Base-by-base conservation (phyloP, 2,329 filamentous ascomycete species). In the Aspergillus bombycis region DNA sequence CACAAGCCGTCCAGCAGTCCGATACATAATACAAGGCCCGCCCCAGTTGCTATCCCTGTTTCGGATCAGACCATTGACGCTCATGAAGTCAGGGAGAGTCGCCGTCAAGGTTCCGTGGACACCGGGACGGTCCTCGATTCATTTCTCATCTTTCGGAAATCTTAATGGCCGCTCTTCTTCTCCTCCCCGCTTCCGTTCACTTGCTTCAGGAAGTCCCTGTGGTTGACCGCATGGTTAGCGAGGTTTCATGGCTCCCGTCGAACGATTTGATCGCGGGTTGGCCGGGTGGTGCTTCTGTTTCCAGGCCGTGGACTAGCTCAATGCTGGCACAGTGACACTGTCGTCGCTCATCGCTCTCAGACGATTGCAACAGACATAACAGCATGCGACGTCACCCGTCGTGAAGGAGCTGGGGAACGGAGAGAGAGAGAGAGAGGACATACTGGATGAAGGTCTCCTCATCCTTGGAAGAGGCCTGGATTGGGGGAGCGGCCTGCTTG, bases 361-460 rank as follows among this genome's bases (percentile, higher is more conserved):
- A n/a, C 19, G 3, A n/a, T 41, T 7, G 38, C 38, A 19, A 19
- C 19, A 8, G 8, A 16, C 38, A 7, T 9, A 16, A 19, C 38
- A 41, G 38, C 7, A 41, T 41, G 2, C 19, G 38, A 41, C 38
- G 8, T 41, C 16, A 10, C 38, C 38, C 38, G 19, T 16, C 38
- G 16, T 16, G 1, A 23, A 12, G 21, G 11, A n/a, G 1, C 10
- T 6, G 23, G 19, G 12, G 19, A 52, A 19, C 1, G 28, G 9
- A 32, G 46, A 30, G 10, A 36, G 57, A 36, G 57, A 5, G 26
- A 28, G 26, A 2, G 36, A 41, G 34, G 56, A 82, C 85, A 67
- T 85, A 90, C 88, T 88, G 85, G 74, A 90, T 87, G 78, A 89
- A 90, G 73, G 84, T 84, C 81, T 89, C 88, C 81, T 90, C 88